Evolutionary conservation across 176 grass and related monocot species (phyloP), one percentile per base, ranked within the genome.

Genomic region (Metroxylon sagu): DNA sequence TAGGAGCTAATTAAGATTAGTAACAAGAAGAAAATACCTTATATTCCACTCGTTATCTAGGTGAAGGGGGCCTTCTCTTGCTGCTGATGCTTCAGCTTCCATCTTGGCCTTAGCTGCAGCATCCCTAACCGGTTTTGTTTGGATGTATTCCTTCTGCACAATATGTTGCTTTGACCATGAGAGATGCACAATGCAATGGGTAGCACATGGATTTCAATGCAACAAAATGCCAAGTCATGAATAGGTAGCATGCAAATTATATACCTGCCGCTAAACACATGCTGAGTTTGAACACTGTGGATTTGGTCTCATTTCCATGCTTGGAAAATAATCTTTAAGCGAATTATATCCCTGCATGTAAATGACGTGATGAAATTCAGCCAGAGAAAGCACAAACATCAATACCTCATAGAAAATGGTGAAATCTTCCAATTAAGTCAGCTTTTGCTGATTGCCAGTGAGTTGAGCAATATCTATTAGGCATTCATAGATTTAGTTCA

Each of bases 221-320:
- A 10, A 39, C 12, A 39, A 39, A 39, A 39, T 39, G 35, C 35
- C 35, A 39, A 6, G 7, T 39, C 35, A 39, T 39, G 35, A 39
- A 39, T 39, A 39, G 2, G 35, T 39, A 39, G 35, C 6, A 5
- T n/a, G 15, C 29, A 82, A 71, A 55, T 2, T 29, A 74, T 48
- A 15, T 56, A 97, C 93, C 93, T 97, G 93, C 76, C 87, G 85
- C 59, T 80, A 68, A 77, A 97, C 66, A 67, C 87, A 97, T 72
- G 93, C 84, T 59, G 71, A 66, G 66, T 97, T 97, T 7, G 87
- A 97, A 66, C 93, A 97, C 61, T 97, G 87, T 50, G 93, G 93
- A 69, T 97, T 97, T 63, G 93, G 93, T 59, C 53, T 97, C 93
- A 97, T 97, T 80, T 91, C 75, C 92, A 97, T 97, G 53, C 87